Conservation (phyloP, 208 protist species). For the Lotmaria passim region DNA sequence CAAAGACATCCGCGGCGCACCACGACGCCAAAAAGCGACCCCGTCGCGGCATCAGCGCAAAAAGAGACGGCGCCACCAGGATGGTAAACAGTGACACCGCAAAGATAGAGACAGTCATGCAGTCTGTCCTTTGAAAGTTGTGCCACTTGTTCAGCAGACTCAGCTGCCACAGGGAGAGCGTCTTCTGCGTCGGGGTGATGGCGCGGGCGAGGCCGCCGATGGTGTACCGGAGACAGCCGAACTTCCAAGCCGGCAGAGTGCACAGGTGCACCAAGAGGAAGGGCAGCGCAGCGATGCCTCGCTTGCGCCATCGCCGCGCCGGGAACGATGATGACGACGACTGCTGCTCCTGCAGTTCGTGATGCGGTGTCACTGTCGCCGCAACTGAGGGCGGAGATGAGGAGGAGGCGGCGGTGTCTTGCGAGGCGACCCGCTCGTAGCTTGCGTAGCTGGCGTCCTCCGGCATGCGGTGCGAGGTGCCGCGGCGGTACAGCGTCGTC, state of each 20-base stretch:
- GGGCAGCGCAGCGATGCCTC: neutral
- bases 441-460: neutral
- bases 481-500: slow-evolving; percentile 51
- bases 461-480: slow-evolving; percentile 30
- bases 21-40: slow-evolving; percentile 84
- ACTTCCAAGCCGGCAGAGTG: slow-evolving; percentile 41
- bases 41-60: slow-evolving; percentile 26
- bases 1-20: slow-evolving; percentile 88
- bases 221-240: slow-evolving; percentile 40
- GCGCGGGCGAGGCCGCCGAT: slow-evolving; percentile 42
- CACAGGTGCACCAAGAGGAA: slow-evolving; percentile 26
- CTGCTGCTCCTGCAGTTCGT: neutral
- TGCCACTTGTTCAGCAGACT: slow-evolving; percentile 15
- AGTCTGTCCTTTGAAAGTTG: neutral
- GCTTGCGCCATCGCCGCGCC: neutral
- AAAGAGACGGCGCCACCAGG: slow-evolving; percentile 49
- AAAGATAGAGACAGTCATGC: slow-evolving; percentile 4
- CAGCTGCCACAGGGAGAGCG: slow-evolving; percentile 35
- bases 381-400: neutral
- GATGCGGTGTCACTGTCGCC: too few species aligned
- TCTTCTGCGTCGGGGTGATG: slow-evolving; percentile 20
- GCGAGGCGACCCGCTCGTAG: neutral
- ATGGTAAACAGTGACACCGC: slow-evolving; percentile 44
- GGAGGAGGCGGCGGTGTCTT: neutral
- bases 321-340: neutral